Conservation (phyloP, 352 stramenopile species). For the Globisporangium perplexum region DNA sequence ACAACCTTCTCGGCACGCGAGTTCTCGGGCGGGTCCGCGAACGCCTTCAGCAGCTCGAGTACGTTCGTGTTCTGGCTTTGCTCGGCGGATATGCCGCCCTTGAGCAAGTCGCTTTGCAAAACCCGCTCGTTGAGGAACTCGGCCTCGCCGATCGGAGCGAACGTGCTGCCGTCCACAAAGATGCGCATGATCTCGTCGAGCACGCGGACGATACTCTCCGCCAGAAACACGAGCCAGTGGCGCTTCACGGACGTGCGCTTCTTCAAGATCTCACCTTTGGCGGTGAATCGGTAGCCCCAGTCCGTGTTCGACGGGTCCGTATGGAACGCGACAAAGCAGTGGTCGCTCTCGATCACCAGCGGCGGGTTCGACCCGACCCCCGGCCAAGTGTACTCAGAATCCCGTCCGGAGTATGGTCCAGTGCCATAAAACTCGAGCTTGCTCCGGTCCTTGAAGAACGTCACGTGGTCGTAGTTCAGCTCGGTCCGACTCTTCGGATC, state of each 20-base stretch:
- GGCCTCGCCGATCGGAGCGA: slow-evolving; percentile 38
- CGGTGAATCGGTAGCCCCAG: slow-evolving; percentile 79
- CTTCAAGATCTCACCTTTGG: slow-evolving; percentile 54
- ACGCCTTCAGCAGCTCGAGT: slow-evolving; percentile 50
- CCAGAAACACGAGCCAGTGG: slow-evolving; percentile 60
- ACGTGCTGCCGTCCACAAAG: slow-evolving; percentile 38
- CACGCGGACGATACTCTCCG: slow-evolving; percentile 36
- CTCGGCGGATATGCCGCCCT: slow-evolving; percentile 38
- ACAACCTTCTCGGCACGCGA: slow-evolving; percentile 44
- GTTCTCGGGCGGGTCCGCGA: slow-evolving; percentile 28
- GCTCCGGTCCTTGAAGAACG: slow-evolving; percentile 72
- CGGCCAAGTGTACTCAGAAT: slow-evolving; percentile 74
- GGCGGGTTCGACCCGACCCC: slow-evolving; percentile 55
- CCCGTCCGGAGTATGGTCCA: slow-evolving; percentile 71
- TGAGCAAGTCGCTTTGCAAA: slow-evolving; percentile 66
- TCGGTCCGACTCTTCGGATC: slow-evolving; percentile 76
- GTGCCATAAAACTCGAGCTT: slow-evolving; percentile 58
- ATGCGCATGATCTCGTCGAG: slow-evolving; percentile 48
- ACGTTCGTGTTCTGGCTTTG: slow-evolving; percentile 57
- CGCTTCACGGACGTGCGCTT: slow-evolving; percentile 43
- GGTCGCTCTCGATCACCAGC: slow-evolving; percentile 70
- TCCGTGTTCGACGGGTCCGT: slow-evolving; percentile 82
- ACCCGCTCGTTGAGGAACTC: slow-evolving; percentile 48
- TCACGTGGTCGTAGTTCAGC: slow-evolving; percentile 87
- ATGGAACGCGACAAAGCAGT: slow-evolving; percentile 82